A percentile compares a stretch with the other conserved stretches of the same genome.
These are phyloP conservation scores for Colletotrichum shisoi DNA, from an alignment of 2,329 filamentous ascomycete species.

Conservation along the genomic window DNA sequence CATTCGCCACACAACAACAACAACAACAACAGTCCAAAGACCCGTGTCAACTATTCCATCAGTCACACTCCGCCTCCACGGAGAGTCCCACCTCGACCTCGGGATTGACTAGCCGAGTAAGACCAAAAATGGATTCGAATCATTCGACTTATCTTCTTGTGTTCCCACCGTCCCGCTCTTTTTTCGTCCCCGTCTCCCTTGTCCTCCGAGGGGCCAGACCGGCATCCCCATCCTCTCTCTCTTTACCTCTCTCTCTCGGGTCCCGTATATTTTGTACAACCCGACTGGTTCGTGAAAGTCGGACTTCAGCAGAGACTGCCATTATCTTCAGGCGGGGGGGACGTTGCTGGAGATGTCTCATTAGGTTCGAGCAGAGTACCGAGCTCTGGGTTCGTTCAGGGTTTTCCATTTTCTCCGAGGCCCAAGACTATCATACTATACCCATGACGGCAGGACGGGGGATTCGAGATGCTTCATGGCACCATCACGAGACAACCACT, in stretches of 20 bases:
- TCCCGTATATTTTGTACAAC: not conserved
- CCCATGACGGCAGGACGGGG: not conserved
- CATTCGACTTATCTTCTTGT: not conserved
- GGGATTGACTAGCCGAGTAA: constrained; percentile 11
- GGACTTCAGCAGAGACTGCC: not conserved
- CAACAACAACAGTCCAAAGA: not conserved
- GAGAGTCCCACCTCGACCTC: constrained; percentile 3
- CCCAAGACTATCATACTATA: not conserved
- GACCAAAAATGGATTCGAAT: not conserved
- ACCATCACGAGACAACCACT: too few relatives aligned
- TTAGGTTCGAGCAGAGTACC: not conserved
- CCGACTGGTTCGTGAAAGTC: not conserved
- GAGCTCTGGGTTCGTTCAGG: not conserved
- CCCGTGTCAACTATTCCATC: not conserved
- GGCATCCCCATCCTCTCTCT: not conserved
- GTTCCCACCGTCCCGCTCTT: constrained; percentile 1
- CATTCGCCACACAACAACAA: too few relatives aligned
- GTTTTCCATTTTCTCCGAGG: too few relatives aligned
- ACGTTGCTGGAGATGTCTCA: not conserved
- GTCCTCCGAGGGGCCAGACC: constrained; percentile 1
- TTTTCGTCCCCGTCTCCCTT: not conserved
- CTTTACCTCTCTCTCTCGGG: too few relatives aligned
- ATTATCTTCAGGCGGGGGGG: not conserved
- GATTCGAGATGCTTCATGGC: too few relatives aligned
- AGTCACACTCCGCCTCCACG: constrained; percentile 1